Base-by-base conservation (phyloP, 202 grass and related monocot species). In the Carex arenaria region DNA sequence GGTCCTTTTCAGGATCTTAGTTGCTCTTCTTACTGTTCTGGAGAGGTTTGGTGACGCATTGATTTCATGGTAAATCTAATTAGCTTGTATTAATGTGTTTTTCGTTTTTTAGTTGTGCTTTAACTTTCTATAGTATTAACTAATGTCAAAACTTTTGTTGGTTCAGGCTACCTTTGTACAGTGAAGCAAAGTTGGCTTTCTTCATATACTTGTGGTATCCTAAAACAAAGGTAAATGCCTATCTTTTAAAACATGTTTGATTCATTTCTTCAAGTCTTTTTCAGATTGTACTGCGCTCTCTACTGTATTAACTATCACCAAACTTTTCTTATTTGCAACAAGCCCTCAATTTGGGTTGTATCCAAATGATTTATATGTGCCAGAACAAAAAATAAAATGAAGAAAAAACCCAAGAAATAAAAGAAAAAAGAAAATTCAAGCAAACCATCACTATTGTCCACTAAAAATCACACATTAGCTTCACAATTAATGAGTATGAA, bases 131-230 rank as follows among this genome's bases (percentile, higher is more conserved):
- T 64, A 40, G 17, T 82, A 75, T 40, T 80, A 72, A 64, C 45
- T 71, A 43, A 2, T 15, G 23, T 69, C 13, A 4, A 38, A 83
- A 36, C n/a, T 85, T 12, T 66, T 89, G 15, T 23, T 87, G 28
- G 65, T 92, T 57, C 87, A 99, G 96, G 96, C 54, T 99, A 68
- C 96, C 96, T 68, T 91, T 99, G 73, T 99, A 99, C 84, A 88
- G 69, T 15, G 96, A 95, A 84, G 89, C 89, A 80, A 93, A 98
- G 71, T 14, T 98, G 56, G 57, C 90, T 78, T 95, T 95, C 83
- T 89, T 93, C 78, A 62, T 98, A 78, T 98, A 94, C 80, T 84
- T 98, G 32, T 98, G 95, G 95, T 98, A 87, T 87, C 95, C 95
- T 34, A 98, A 90, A 89, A 98, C 95, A 79, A 98, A 91, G 90